Percentiles rank a stretch among this genome's conserved stretches.
These are phyloP conservation scores for Scheffersomyces stipitis DNA, from an alignment of 805 yeast species.

Conservation along the genomic window DNA sequence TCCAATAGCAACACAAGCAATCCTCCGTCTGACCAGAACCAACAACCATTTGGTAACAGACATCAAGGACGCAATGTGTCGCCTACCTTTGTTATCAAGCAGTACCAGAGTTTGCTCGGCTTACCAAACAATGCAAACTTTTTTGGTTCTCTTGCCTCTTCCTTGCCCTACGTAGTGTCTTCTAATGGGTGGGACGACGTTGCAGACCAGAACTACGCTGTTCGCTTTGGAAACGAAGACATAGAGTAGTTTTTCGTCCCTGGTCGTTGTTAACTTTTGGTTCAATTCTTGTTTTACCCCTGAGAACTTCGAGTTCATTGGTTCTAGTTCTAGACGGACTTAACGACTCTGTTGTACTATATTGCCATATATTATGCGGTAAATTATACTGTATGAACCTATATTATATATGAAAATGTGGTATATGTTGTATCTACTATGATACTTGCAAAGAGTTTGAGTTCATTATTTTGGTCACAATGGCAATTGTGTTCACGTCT, in stretches of 20 bases:
- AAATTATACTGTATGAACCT: no score
- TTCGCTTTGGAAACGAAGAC: conserved; percentile 13
- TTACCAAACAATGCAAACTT: conserved; percentile 48
- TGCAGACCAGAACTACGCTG: conserved; percentile 13
- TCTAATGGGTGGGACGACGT: conserved; percentile 46
- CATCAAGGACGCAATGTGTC: conserved; percentile 40
- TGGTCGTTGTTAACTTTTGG: no score
- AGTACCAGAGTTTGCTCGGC: conserved; percentile 55
- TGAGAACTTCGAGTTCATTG: no score
- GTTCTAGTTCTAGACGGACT: no score
- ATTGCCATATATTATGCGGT: no score
- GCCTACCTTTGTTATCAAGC: conserved; percentile 54
- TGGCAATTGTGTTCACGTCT: conserved; percentile 1
- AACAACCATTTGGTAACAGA: conserved; percentile 5
- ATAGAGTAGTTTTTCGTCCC: no score
- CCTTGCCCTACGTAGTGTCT: conserved; percentile 52
- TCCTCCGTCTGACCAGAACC: conserved; percentile 2
- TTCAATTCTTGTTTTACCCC: no score
- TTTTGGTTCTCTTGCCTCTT: conserved; percentile 46
- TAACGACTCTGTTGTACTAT: no score
- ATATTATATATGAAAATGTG: no score
- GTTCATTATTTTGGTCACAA: background rate
- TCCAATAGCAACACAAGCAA: conserved; percentile 5
- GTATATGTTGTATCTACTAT: no score
- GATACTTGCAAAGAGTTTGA: no score